Evolutionary conservation across 352 stramenopile genomes (phyloP), one percentile per base, ranked within the genome.

Genomic region (Pythium folliculosum): DNA sequence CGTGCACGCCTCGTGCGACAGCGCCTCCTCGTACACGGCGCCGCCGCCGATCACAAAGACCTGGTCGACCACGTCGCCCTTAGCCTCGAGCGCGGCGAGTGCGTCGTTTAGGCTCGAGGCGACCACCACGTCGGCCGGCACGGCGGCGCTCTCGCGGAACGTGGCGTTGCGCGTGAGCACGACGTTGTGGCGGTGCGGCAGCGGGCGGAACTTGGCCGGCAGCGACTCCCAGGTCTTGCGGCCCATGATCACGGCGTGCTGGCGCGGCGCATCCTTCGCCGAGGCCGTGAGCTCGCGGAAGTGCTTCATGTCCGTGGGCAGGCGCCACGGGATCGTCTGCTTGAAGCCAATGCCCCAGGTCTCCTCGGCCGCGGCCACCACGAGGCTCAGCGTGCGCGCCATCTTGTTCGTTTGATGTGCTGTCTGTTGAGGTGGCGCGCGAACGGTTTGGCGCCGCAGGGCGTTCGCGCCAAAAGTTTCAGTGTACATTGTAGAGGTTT

Each of bases 191-290:
- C 98, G 91, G 50, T 95, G 92, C 27, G 85, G 82, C 43, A 99
- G 78, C 13, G 98, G 98, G 4, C 97, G 90, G 65, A 99, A 98
- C 72, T 97, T 98, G 45, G 83, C 44, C 6, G 97, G 97, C 55
- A 99, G 97, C 62, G 95, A 99, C 64, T 99, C 93, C 96, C 97
- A 99, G 19, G 98, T 99, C 80, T 99, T 99, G 49, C 97, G 92
- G 17, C 98, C 98, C 97, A 99, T 99, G 75, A 99, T 97, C 37
- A 99, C 97, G 0, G 97, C 98, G 84, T 99, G 91, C 51, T 32
- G 16, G 16, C 59, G 30, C 27, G 27, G 27, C 27, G 8, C 43
- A 17, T 32, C 27, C 5, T 32, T 32, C 27, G 59, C 58, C 30
- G 49, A 58, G 9, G 81, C 90, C 5, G 97, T 99, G 22, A 99